These are phyloP conservation scores for Samsoniella hepiali DNA, from an alignment of 2,329 filamentous ascomycete genomes.

Conservation along the genomic window DNA sequence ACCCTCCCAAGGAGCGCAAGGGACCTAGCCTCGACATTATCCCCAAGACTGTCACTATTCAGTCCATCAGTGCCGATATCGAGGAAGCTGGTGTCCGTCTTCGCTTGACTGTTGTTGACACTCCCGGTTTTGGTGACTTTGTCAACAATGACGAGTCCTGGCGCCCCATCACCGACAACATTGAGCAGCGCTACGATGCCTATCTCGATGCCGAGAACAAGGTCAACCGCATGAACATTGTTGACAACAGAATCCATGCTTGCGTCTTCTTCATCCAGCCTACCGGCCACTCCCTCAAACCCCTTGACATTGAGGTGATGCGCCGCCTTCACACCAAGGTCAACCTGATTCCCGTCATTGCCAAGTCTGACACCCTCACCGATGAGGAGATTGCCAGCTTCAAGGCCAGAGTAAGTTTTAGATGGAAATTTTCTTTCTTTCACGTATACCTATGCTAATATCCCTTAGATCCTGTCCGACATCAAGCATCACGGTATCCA, in stretches of 20 bases:
- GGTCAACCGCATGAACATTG: slow-evolving; percentile 99
- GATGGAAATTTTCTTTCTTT: not conserved
- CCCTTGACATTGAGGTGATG: slow-evolving; percentile 98
- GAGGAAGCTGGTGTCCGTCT: slow-evolving; percentile 98
- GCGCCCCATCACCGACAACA: slow-evolving; percentile 98
- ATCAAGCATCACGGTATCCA: slow-evolving; percentile 97
- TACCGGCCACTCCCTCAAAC: slow-evolving; percentile 96
- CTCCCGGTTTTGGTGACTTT: slow-evolving; percentile 96
- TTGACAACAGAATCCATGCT: slow-evolving; percentile 97
- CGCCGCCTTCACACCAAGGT: slow-evolving; percentile 99
- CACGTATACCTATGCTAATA: slow-evolving; percentile 20
- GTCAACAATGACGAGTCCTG: slow-evolving; percentile 99
- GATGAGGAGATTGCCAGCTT: slow-evolving; percentile 93
- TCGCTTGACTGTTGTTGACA: slow-evolving; percentile 94
- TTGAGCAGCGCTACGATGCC: slow-evolving; percentile 97
- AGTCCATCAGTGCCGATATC: slow-evolving; percentile 93
- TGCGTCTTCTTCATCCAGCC: slow-evolving; percentile 99
- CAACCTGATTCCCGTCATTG: slow-evolving; percentile 98
- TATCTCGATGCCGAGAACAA: slow-evolving; percentile 99
- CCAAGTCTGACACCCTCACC: slow-evolving; percentile 96
- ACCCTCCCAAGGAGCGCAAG: slow-evolving; percentile 98
- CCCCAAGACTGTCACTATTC: slow-evolving; percentile 94
- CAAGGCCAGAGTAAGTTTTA: slow-evolving; percentile 82
- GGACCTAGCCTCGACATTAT: slow-evolving; percentile 96
- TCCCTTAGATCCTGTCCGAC: slow-evolving; percentile 80